A percentile compares a stretch with the other conserved stretches of the same genome.
Conservation (phyloP, 768 basidiomycete genomes). For the Mycena epipterygia region DNA sequence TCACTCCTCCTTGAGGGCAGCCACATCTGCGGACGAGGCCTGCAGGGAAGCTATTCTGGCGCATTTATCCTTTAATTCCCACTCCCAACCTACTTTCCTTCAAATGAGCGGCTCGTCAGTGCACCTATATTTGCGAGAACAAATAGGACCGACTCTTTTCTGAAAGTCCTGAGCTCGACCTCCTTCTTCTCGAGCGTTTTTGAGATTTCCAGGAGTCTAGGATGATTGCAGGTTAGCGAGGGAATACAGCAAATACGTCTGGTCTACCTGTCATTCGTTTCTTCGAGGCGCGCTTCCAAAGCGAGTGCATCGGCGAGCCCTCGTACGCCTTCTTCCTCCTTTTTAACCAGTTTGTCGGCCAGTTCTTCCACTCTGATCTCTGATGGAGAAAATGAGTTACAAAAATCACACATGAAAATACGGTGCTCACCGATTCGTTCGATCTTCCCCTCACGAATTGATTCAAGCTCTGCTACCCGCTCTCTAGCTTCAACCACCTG, state of each 20-base stretch:
- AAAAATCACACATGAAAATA: neutral
- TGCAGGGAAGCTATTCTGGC: conserved; percentile 22
- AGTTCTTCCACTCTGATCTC: conserved; percentile 36
- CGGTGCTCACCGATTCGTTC: conserved; percentile 34
- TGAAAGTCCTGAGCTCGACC: conserved; percentile 16
- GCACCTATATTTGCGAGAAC: neutral
- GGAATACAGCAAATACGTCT: neutral
- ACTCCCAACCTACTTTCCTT: conserved; percentile 32
- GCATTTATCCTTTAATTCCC: conserved; percentile 27
- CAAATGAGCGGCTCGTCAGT: neutral
- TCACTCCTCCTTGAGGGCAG: conserved; percentile 19
- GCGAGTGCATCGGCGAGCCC: conserved; percentile 26
- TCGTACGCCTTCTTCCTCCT: conserved; percentile 35
- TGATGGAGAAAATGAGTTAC: neutral
- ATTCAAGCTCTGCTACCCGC: conserved; percentile 55
- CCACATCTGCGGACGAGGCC: conserved; percentile 1
- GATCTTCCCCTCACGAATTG: conserved; percentile 31
- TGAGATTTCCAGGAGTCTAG: conserved; percentile 13
- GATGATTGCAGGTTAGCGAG: neutral
- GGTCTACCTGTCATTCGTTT: conserved; percentile 32
- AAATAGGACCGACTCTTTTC: conserved; percentile 6
- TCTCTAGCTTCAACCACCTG: conserved; percentile 58
- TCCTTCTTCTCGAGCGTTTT: conserved; percentile 24
- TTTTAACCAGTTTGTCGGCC: conserved; percentile 30
- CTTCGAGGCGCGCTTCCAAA: conserved; percentile 32